phyloP scores from a whole-genome alignment of 2,329 filamentous ascomycete species.

The Pezicula radicicola region DNA sequence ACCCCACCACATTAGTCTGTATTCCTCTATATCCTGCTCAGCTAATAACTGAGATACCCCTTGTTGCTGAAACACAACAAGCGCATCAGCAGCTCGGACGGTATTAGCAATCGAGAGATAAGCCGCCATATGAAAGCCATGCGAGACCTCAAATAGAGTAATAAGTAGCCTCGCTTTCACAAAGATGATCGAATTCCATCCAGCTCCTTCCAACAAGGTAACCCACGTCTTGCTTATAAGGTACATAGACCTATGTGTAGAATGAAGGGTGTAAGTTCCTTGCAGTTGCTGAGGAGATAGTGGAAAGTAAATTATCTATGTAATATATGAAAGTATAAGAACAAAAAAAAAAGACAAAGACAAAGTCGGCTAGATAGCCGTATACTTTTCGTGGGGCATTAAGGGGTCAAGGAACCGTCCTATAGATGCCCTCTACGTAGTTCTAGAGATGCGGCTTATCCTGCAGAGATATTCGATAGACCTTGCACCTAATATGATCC shows the following conservation, averaged over 20 bases:
- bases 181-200: conserved; percentile 1
- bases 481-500: no score
- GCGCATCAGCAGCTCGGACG: conserved; percentile 3
- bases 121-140: conserved; percentile 1
- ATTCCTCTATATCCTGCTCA: not conserved
- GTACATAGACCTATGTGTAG: not conserved
- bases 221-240: conserved; percentile 3
- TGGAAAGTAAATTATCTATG: no score
- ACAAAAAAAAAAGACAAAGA: no score
- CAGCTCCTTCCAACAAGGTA: conserved; percentile 1
- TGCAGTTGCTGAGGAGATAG: not conserved
- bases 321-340: no score
- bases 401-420: no score
- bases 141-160: conserved; percentile 2
- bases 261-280: conserved; percentile 1
- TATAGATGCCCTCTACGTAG: no score
- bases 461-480: no score
- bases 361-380: no score
- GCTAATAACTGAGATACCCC: not conserved
- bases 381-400: no score
- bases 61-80: not conserved
- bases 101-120: not conserved
- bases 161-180: conserved; percentile 1
- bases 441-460: no score
- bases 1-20: conserved; percentile 3